Evolutionary conservation across 78 protist genomes (phyloP).

Genomic region (Fonticula alba): DNA sequence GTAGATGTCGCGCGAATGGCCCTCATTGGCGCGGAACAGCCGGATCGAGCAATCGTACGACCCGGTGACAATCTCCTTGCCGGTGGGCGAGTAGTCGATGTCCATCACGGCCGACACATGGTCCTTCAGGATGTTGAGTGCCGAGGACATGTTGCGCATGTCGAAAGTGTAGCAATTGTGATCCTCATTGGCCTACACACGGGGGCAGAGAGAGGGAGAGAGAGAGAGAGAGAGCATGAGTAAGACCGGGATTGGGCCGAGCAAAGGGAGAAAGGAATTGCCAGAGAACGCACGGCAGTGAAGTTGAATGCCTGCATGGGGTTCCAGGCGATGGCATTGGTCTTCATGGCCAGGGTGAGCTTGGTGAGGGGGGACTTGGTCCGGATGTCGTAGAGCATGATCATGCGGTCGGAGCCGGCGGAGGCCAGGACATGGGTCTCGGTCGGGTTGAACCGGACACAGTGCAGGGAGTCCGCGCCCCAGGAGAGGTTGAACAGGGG

Average conservation of each 20-base stretch:
- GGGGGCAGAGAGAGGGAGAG: too few species aligned
- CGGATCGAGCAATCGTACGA: constrained; percentile 75
- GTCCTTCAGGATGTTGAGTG: constrained; percentile 56
- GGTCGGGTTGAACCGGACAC: constrained; percentile 54
- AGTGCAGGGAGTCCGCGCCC: constrained; percentile 59
- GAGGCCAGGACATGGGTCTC: constrained; percentile 47
- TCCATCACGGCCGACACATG: constrained; percentile 74
- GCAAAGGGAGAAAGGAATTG: too few species aligned
- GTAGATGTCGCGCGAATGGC: constrained; percentile 48
- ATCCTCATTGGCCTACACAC: constrained; percentile 77
- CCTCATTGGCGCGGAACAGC: constrained; percentile 28
- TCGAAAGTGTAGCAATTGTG: constrained; percentile 79
- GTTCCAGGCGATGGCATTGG: constrained; percentile 64
- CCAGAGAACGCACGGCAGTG: constrained; percentile 23
- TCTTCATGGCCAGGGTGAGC: constrained; percentile 8
- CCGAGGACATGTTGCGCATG: constrained; percentile 59
- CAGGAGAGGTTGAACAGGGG: constrained; percentile 48
- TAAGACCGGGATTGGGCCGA: background rate
- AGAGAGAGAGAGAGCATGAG: too few species aligned
- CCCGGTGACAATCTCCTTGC: constrained; percentile 70
- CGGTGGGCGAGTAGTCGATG: constrained; percentile 86
- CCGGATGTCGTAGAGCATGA: constrained; percentile 71
- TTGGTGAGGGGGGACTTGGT: constrained; percentile 13
- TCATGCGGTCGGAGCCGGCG: constrained; percentile 45
- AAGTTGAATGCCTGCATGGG: constrained; percentile 71